phyloP scores from a whole-genome alignment of 331 rosid genomes.

The Dryas integrifolia region DNA sequence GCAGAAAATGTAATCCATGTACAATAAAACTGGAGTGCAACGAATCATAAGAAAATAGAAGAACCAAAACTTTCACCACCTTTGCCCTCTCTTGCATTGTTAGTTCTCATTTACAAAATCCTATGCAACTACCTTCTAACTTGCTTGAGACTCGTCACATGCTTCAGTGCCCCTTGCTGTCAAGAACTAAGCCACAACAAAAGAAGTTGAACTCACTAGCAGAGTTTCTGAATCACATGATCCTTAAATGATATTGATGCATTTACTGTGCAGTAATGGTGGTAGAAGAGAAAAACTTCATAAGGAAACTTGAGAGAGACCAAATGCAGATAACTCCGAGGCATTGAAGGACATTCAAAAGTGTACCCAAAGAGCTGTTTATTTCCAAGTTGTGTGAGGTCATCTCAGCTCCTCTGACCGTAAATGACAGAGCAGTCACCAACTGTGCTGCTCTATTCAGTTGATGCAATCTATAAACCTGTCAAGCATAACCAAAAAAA shows the following conservation, averaged over 20 bases:
- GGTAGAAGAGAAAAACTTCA: conserved; percentile 64
- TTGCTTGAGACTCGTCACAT: conserved; percentile 30
- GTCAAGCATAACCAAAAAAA: conserved; percentile 17
- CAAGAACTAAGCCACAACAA: conserved; percentile 1
- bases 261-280: conserved; percentile 31
- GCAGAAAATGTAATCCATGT: conserved; percentile 10
- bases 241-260: conserved; percentile 1
- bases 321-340: conserved; percentile 96
- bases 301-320: conserved; percentile 93
- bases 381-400: conserved; percentile 89
- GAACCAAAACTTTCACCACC: conserved; percentile 5
- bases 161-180: conserved; percentile 32
- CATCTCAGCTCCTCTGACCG: conserved; percentile 94
- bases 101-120: conserved; percentile 28
- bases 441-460: conserved; percentile 96
- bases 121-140: conserved; percentile 19
- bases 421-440: conserved; percentile 91
- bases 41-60: conserved; percentile 14
- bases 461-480: conserved; percentile 96
- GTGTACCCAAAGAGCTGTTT: conserved; percentile 81
- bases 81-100: conserved; percentile 22
- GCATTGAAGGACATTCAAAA: conserved; percentile 78
- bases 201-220: not conserved
- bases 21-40: conserved; percentile 5
- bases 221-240: not conserved